These are phyloP conservation scores for Aschersonia sp. DNA, from an alignment of 2,329 filamentous ascomycete genomes.

Conservation along the genomic window DNA sequence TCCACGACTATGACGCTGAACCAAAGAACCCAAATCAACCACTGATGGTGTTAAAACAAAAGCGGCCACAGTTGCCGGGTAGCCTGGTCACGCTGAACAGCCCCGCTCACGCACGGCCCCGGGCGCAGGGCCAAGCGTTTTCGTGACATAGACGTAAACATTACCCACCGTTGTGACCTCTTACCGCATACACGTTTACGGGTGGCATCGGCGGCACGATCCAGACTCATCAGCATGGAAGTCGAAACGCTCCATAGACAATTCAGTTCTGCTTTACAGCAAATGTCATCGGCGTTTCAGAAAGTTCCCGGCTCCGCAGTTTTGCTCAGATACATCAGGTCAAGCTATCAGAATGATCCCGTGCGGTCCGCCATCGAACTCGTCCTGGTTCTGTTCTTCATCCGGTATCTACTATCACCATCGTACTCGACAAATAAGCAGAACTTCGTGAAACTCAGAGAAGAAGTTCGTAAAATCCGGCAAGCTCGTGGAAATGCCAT, in stretches of 20 bases:
- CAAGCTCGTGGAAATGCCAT: too few relatives aligned
- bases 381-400: constrained; percentile 86
- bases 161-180: background rate
- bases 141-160: too few relatives aligned
- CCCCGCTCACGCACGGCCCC: too few relatives aligned
- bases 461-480: constrained; percentile 38
- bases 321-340: constrained; percentile 86
- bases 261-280: constrained; percentile 35
- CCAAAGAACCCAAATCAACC: too few relatives aligned
- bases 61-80: too few relatives aligned
- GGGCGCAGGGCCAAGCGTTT: too few relatives aligned
- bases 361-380: constrained; percentile 88
- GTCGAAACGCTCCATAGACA: constrained; percentile 42
- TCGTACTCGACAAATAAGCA: constrained; percentile 86
- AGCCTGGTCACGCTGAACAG: too few relatives aligned
- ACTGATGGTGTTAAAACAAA: too few relatives aligned
- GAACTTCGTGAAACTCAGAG: constrained; percentile 76
- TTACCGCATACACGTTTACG: background rate
- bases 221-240: constrained; percentile 33
- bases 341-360: constrained; percentile 94
- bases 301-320: constrained; percentile 90
- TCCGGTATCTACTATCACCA: constrained; percentile 81
- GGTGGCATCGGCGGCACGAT: background rate
- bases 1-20: too few relatives aligned
- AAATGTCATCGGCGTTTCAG: constrained; percentile 57